Evolutionary conservation across 495 filamentous ascomycete genomes (phyloP), one percentile per base, ranked within the genome.

Genomic region (Neurospora intermedia): DNA sequence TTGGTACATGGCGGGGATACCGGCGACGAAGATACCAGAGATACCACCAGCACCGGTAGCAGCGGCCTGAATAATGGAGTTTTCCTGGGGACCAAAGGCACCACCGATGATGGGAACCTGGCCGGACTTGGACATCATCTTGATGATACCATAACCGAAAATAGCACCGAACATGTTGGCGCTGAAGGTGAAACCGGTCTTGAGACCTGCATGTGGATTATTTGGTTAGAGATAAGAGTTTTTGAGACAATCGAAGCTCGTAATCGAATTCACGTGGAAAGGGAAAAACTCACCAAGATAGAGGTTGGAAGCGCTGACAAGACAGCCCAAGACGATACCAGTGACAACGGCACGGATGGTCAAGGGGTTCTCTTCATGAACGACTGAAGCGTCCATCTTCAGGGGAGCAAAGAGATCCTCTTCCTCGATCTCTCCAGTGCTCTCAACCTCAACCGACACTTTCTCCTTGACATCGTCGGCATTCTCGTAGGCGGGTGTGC

Each of bases 61-160:
- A 43, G 88, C 85, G 18, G 89, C 88, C 76, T 91, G 89, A 73
- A 89, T 78, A 74, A 91, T 91, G 46, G 87, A 88, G 83, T 91
- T 91, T 76, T 91, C 89, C 76, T 89, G 87, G 18, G 89, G 89
- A 1, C 89, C 89, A 72, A 91, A 91, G 43, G 75, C 73, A 20
- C 88, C 88, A 38, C 89, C 89, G 16, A 91, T 83, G 48, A 91
- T 84, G 18, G 88, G 88, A 69, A 89, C 80, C 16, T 83, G 82
- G 23, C 81, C 77, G 18, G 86, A 83, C 71, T 76, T 76, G 45
- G 75, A 75, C 27, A 85, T 76, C 70, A 86, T 81, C 72, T 90
- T 91, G 73, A 91, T 75, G 71, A 91, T 85, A n/a, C 85, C 88
- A 71, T 90, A 91, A 69, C 89, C 89, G 76, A 90, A 88, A 70